phyloP scores from a whole-genome alignment of 345 rosid species.

The Xanthoceras sorbifolium region DNA sequence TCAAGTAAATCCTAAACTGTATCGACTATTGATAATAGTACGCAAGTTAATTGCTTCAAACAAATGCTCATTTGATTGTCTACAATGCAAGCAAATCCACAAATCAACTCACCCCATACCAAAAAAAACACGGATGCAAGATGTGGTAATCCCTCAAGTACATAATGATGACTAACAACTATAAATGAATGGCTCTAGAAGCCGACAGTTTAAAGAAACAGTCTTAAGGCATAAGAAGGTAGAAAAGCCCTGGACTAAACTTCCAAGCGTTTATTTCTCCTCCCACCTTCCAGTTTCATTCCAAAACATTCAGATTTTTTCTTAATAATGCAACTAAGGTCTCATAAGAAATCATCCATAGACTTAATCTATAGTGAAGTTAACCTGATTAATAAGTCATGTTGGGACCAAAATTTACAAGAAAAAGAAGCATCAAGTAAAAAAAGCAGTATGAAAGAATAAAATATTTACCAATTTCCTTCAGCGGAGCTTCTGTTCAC shows the following conservation, averaged over 20 bases:
- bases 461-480: constrained; percentile 66
- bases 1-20: constrained; percentile 14
- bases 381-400: background rate
- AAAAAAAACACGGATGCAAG: background rate
- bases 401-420: constrained; percentile 4
- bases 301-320: background rate
- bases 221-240: background rate
- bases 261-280: background rate
- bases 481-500: constrained; percentile 39
- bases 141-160: background rate
- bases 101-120: no score
- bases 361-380: background rate
- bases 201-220: background rate
- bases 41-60: background rate
- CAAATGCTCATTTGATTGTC: constrained; percentile 3
- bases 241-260: background rate
- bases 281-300: background rate
- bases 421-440: constrained; percentile 11
- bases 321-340: background rate
- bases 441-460: constrained; percentile 14
- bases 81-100: no score
- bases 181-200: background rate
- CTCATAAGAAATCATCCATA: background rate
- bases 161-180: constrained; percentile 1
- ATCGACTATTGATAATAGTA: background rate